Evolutionary conservation across 2,329 filamentous ascomycete species (phyloP), one percentile per base, ranked within the genome.

Genomic region (Myriosclerotinia scirpicola): DNA sequence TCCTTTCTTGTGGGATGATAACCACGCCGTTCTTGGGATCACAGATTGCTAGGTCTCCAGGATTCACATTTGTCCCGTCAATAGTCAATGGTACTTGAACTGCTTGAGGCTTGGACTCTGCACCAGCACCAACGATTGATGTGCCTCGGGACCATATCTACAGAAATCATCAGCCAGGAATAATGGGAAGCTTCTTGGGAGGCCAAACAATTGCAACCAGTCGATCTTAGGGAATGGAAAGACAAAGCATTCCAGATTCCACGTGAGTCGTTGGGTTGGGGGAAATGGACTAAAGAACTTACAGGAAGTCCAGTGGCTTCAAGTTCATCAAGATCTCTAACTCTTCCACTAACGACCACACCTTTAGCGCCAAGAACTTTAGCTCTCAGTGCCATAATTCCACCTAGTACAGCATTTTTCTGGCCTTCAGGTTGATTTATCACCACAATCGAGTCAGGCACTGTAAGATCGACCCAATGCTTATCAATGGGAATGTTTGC

Each of bases 301-400:
- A 87, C 85, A 52, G 86, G 84, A 46, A 91, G 73, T 44, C 79
- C 81, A 14, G 84, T 83, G 54, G 75, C 81, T 65, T 79, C 80
- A 67, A 91, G 76, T 73, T 90, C 86, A 20, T 78, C 79, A 22
- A 92, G 73, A 78, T 93, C 90, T 68, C 90, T 81, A 7, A 89
- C 84, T 50, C 90, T 80, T 0, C 90, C 90, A 71, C 86, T 83
- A 9, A 91, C 87, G n/a, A 92, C 78, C 14, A 89, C 82, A 3
- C 83, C 89, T 70, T 81, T 80, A 22, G 84, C 85, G 17, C 85
- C 84, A 14, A 88, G 80, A 17, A 83, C 76, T 72, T 87, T 86
- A 83, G 92, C 90, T 26, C 90, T 81, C 40, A 84, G 80, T 6
- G 88, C 90, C 84, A 92, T 90, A 70, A 93, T 91, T 22, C 90